Base-by-base conservation (phyloP, 1,139 yeast genomes). In the Taphrina pruni region DNA sequence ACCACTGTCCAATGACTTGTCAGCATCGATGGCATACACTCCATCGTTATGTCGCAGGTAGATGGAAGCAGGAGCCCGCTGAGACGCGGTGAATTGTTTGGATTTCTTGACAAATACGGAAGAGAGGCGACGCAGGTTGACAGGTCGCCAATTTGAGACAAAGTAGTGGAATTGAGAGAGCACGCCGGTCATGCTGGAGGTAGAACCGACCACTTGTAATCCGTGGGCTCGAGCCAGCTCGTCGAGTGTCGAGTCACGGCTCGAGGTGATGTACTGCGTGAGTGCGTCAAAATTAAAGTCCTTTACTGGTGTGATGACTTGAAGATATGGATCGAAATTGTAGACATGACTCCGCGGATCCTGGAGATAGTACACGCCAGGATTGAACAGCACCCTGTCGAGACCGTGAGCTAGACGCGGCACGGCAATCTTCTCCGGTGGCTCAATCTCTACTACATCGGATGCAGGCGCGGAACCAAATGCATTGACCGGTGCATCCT, bases 111-210 rank as follows among this genome's bases (percentile, higher is more conserved):
- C 76, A 70, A 84, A 85, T 66, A 79, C 77, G 69, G 80, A 81
- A 0, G 88, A 82, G 38, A 87, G 77, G 14, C 78, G 76, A 17
- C 79, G 73, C 2, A 84, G 77, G 66, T 83, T 82, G 1, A 84
- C 82, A 1, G 83, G 84, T 67, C 89, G 80, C 74, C 85, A 82
- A 74, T 88, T 87, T 39, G 96, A 86, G 12, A 94, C 75, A 26
- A 88, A 76, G 71, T 79, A 82, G 78, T 94, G 97, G 72, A 93
- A 81, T 70, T 92, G 96, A 12, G 87, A 82, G 66, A 94, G 81
- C 0, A 88, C 79, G 0, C 88, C 83, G 0, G 98, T 92, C 89
- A 94, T 84, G 1, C 97, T 89, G 32, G 96, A 89, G 0, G 98
- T 92, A 0, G 97, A 91, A 1, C 96, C 89, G 72, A 85, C 86